Evolutionary conservation across 2,329 filamentous ascomycete genomes (phyloP), one percentile per base, ranked within the genome.

Genomic region (Sporothrix dimorphospora): DNA sequence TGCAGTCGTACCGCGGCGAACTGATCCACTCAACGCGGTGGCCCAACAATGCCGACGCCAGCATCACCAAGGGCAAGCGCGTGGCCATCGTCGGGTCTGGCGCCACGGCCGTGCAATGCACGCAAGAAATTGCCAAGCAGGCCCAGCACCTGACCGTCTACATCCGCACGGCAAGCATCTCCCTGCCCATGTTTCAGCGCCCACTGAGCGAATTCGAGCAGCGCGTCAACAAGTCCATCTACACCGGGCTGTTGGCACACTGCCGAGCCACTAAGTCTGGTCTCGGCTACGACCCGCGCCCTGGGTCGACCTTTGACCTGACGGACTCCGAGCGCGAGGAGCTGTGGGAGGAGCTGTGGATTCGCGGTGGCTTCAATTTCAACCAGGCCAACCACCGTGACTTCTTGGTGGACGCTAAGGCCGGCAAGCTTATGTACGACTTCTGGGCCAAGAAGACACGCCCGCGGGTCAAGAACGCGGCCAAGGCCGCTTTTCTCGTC

Each of bases 91-190:
- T 76, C 16, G 76, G 76, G 2, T 69, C 73, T 9, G 75, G 76
- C 7, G 73, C 75, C 11, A 75, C 73, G 16, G 75, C 74, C 19
- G 63, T 77, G 24, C 76, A 77, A 66, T 69, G 72, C 51, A 71
- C 72, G 14, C 76, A 77, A 49, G 73, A 75, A 16, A 70, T 76
- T 73, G 78, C 81, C 3, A 84, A 83, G 74, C 65, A 77, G 75
- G 79, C 82, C 11, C 70, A 69, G 1, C 72, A 79, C 24, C 71
- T 82, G 47, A 80, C 78, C 2, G 84, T 89, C 2, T 88, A 89
- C 76, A 84, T 90, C 73, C 82, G 89, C 21, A 90, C 86, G 1
- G 87, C 88, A 0, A 89, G 88, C 72, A 82, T 86, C 14, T 86
- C 85, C 14, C 76, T 90, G 0, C 89, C 89, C 0, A 89, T 91